Base-by-base conservation (phyloP, 768 basidiomycete species). In the Leccinum longicurvipes region DNA sequence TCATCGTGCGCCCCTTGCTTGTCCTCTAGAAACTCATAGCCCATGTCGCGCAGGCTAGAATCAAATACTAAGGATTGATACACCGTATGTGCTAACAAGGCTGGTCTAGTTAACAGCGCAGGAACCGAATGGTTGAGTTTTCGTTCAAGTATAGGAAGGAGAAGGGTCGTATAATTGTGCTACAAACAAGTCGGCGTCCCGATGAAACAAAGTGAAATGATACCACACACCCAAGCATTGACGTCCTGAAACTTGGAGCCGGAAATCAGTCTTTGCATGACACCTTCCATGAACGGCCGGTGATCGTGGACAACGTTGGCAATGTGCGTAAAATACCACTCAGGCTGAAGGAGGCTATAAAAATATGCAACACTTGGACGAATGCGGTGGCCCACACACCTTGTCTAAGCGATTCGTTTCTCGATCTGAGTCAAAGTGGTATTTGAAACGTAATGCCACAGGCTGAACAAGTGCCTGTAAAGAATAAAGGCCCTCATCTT, bases 281-380 rank as follows among this genome's bases (percentile, higher is more conserved):
- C 76, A 9, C 73, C 73, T 48, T 89, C 84, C 79, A 97, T 84
- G 70, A 98, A 95, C 2, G 78, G 71, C 24, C 82, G 79, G 58
- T 98, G 94, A 54, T 96, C 91, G 62, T 93, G 91, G 12, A 84
- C 80, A 55, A 89, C 82, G 67, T 98, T 95, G 47, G 91, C 78
- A 23, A 98, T 77, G 68, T 98, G 91, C 3, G 93, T 87, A 67
- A 98, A 91, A 65, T 92, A 98, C 92, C 95, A 98, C 70, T 98
- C 97, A 1, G 97, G 96, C 93, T 96, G 65, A 23, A 47, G 52
- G 60, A 25, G 39, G 23, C 15, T 23, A 54, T 21, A 47, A 7
- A 31, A 7, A 31, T 50, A 28, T 31, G 52, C 5, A 39, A 6
- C 7, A 24, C 36, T 49, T 42, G 21, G 17, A 31, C 15, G 14